phyloP scores from a whole-genome alignment of 805 yeast species.

The Saccharomycopsis oosterbeekiorum region DNA sequence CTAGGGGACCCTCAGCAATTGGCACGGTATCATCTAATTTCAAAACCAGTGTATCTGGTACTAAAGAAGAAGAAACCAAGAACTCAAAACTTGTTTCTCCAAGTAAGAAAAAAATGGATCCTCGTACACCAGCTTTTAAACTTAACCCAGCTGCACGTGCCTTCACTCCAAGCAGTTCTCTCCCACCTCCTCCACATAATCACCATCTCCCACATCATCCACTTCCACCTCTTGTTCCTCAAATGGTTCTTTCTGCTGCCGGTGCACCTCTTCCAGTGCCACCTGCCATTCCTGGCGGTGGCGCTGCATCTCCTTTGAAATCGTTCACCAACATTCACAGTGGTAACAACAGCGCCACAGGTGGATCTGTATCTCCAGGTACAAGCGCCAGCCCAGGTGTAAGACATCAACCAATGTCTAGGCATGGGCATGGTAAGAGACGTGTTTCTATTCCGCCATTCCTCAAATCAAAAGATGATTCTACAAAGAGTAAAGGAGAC shows the following conservation, averaged over 20 bases:
- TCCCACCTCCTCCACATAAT: slow-evolving; percentile 19
- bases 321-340: background rate
- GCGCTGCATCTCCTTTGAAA: slow-evolving; percentile 8
- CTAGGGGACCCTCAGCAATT: background rate
- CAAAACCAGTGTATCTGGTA: slow-evolving; percentile 1
- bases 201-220: background rate
- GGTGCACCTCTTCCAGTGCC: background rate
- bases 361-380: background rate
- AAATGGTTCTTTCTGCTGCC: background rate
- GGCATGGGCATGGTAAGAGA: background rate
- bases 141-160: slow-evolving; percentile 62
- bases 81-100: slow-evolving; percentile 4
- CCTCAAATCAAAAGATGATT: slow-evolving; percentile 15
- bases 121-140: slow-evolving; percentile 52
- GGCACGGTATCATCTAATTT: slow-evolving; percentile 2
- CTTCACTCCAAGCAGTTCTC: slow-evolving; percentile 39
- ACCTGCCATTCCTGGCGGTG: background rate
- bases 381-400: background rate
- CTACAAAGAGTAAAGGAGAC: slow-evolving; percentile 1
- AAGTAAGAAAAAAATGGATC: slow-evolving; percentile 42
- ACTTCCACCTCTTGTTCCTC: background rate
- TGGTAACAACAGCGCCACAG: slow-evolving; percentile 6
- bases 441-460: background rate
- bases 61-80: slow-evolving; percentile 11
- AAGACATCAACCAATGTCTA: background rate